phyloP scores from a whole-genome alignment of 495 filamentous ascomycete genomes.

The Penicillium canariense region DNA sequence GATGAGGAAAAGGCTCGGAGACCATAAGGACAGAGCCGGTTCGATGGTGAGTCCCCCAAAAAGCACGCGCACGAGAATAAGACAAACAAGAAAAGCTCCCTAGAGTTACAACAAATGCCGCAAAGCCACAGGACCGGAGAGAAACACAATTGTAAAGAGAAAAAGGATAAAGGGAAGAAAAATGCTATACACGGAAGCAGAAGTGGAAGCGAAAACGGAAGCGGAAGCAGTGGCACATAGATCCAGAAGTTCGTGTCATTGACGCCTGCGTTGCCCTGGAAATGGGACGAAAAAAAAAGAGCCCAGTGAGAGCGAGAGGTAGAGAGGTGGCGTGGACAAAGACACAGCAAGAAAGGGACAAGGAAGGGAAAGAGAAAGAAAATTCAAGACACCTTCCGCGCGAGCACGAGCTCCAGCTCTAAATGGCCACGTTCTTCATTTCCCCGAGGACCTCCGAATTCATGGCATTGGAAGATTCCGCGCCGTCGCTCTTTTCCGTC shows the following conservation, averaged over 20 bases:
- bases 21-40: slow-evolving; percentile 21
- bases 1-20: slow-evolving; percentile 7
- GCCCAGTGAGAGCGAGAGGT: slow-evolving; percentile 4
- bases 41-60: slow-evolving; percentile 11
- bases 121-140: slow-evolving; percentile 15
- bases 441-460: slow-evolving; percentile 48
- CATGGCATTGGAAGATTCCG: slow-evolving; percentile 27
- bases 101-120: slow-evolving; percentile 37
- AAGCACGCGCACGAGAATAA: slow-evolving; percentile 13
- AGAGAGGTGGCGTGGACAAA: not conserved
- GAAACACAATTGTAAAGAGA: slow-evolving; percentile 5
- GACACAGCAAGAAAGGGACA: slow-evolving; percentile 5
- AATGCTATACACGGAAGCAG: slow-evolving; percentile 32
- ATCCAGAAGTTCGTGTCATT: slow-evolving; percentile 25
- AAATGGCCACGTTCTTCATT: slow-evolving; percentile 59
- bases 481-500: slow-evolving; percentile 29
- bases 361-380: slow-evolving; percentile 4
- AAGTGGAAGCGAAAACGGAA: too few species aligned
- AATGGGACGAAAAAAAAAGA: slow-evolving; percentile 15
- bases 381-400: not conserved
- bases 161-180: slow-evolving; percentile 7
- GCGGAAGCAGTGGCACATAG: slow-evolving; percentile 14
- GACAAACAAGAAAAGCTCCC: slow-evolving; percentile 19
- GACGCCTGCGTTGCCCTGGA: slow-evolving; percentile 29
- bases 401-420: slow-evolving; percentile 16